Evolutionary conservation across 768 basidiomycete species (phyloP).

Genomic region (Panus rudis): DNA sequence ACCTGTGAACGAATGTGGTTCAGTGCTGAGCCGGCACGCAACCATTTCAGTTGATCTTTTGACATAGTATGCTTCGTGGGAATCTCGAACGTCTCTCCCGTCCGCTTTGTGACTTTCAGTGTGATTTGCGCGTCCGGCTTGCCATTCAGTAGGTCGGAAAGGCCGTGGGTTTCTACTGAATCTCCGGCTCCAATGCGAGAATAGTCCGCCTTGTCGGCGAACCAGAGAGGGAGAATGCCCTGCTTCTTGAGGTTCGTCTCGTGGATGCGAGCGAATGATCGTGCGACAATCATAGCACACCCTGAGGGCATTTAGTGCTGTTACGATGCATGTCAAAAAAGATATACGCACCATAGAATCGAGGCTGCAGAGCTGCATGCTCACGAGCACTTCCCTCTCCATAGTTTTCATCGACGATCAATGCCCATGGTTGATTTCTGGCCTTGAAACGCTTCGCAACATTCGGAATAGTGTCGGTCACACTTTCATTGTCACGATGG

Average conservation of each 20-base stretch:
- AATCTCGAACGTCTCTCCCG: slow-evolving; percentile 61
- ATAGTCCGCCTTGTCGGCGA: slow-evolving; percentile 83
- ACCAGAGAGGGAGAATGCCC: slow-evolving; percentile 95
- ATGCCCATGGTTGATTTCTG: slow-evolving; percentile 81
- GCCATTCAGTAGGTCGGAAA: slow-evolving; percentile 54
- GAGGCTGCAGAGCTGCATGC: slow-evolving; percentile 94
- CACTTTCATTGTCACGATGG: slow-evolving; percentile 32
- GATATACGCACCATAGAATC: slow-evolving; percentile 67
- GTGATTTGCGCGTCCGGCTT: slow-evolving; percentile 35
- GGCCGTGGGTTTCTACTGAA: slow-evolving; percentile 74
- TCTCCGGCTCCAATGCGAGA: slow-evolving; percentile 77
- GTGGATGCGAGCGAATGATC: slow-evolving; percentile 97
- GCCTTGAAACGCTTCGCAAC: slow-evolving; percentile 87
- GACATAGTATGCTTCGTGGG: slow-evolving; percentile 86
- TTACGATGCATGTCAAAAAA: neutral
- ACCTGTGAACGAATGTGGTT: slow-evolving; percentile 76
- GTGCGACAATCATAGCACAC: slow-evolving; percentile 79
- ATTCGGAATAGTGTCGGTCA: slow-evolving; percentile 78
- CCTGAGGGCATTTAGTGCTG: slow-evolving; percentile 35
- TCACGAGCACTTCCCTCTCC: slow-evolving; percentile 98
- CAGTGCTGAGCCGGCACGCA: slow-evolving; percentile 80
- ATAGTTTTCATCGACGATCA: slow-evolving; percentile 95
- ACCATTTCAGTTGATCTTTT: slow-evolving; percentile 84
- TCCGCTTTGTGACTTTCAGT: slow-evolving; percentile 58
- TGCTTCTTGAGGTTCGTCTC: slow-evolving; percentile 99